phyloP scores from a whole-genome alignment of 2,329 filamentous ascomycete genomes.

The Fusarium liriodendri region DNA sequence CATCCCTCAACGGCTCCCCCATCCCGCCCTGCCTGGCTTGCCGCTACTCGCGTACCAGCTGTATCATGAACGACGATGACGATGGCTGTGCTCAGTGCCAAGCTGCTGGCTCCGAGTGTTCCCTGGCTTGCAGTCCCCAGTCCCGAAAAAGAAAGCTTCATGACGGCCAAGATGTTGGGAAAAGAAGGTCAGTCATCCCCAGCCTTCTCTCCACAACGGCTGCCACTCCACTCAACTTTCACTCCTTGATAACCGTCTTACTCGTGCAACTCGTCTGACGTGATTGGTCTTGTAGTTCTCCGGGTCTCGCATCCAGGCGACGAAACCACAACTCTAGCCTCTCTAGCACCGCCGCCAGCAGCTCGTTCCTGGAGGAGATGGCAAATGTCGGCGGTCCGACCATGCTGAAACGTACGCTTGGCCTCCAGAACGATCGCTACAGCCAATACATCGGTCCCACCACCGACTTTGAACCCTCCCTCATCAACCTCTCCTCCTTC shows the following conservation, averaged over 20 bases:
- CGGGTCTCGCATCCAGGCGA: conserved; percentile 62
- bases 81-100: conserved; percentile 82
- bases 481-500: conserved; percentile 84
- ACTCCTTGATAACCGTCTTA: conserved; percentile 35
- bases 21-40: conserved; percentile 78
- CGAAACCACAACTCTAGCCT: conserved; percentile 67
- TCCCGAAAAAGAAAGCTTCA: conserved; percentile 84
- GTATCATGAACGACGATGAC: conserved; percentile 79
- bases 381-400: conserved; percentile 75
- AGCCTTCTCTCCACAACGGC: conserved; percentile 18
- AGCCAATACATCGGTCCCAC: conserved; percentile 87
- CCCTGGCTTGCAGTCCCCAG: conserved; percentile 79
- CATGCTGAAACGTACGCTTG: conserved; percentile 75
- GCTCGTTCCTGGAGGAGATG: conserved; percentile 75
- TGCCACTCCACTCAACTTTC: conserved; percentile 33
- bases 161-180: conserved; percentile 71
- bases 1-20: conserved; percentile 55
- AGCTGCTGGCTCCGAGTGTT: conserved; percentile 82
- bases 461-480: conserved; percentile 84
- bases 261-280: conserved; percentile 53
- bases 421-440: conserved; percentile 81
- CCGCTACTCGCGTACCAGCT: conserved; percentile 78
- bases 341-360: conserved; percentile 71
- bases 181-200: conserved; percentile 72
- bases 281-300: conserved; percentile 66